Evolutionary conservation across 2,329 filamentous ascomycete species (phyloP), one percentile per base, ranked within the genome.

Genomic region (Orbilia javanica): DNA sequence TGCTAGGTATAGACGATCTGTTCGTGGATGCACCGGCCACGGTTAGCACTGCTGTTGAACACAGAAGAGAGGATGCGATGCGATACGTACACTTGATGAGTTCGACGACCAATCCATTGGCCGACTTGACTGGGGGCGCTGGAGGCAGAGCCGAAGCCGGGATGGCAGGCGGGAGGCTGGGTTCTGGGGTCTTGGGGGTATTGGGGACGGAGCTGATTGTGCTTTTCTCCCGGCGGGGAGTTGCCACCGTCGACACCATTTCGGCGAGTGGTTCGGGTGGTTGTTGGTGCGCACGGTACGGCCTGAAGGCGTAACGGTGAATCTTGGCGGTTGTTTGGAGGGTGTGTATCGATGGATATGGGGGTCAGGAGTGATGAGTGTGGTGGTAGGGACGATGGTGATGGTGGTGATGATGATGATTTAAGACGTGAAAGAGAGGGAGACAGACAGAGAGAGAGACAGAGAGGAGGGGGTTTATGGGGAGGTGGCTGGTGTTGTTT

Each of bases 1-100:
- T 81, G 93, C 96, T 81, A 99, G 90, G 84, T 98, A 99, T 63
- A 99, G 88, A 73, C 95, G 93, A 86, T 97, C 96, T 97, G 22
- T 10, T 3, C 18, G 25, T 8, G 7, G 6, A 4, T 8, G 13
- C 10, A 65, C 55, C 7, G n/a, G n/a, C n/a, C n/a, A n/a, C n/a
- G 20, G 3, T 50, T 18, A 34, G 42, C 18, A 52, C 27, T 11
- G 15, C 11, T 7, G 3, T 50, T 5, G 29, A n/a, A 36, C 29
- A 68, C 18, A 50, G 22, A 55, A 44, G 18, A 18, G 7, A 20
- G 18, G 13, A 48, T 50, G 22, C 5, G 20, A 4, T 25, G 7
- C 5, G 20, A 22, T 29, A 77, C 73, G n/a, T 71, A 77, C 73
- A 77, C 29, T 77, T 77, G 52, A 77, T 77, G 31, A 77, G 73